Evolutionary conservation across 2,329 filamentous ascomycete species (phyloP).

Genomic region (Claviceps africana): DNA sequence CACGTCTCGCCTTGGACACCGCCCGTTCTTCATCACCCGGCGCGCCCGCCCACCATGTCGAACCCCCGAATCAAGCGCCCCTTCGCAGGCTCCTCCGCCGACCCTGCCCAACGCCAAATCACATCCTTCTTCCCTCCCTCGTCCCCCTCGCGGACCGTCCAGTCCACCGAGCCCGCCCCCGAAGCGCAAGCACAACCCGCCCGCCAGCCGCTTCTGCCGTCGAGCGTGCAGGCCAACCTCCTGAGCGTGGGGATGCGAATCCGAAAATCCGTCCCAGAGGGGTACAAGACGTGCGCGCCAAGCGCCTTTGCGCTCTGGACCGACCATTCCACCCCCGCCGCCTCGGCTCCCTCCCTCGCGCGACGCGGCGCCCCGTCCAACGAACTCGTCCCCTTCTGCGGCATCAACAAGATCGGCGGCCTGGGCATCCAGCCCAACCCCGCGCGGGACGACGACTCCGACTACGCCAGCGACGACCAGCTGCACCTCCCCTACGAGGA

Average conservation of each 20-base stretch:
- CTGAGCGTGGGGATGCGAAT: constrained; percentile 88
- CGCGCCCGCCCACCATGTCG: constrained; percentile 28
- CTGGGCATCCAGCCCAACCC: constrained; percentile 43
- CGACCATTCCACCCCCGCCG: constrained; percentile 13
- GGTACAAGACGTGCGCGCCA: constrained; percentile 62
- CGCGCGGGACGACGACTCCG: constrained; percentile 7
- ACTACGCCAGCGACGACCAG: constrained; percentile 13
- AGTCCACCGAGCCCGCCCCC: constrained; percentile 17
- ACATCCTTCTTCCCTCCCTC: constrained; percentile 43
- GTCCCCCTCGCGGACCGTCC: constrained; percentile 6
- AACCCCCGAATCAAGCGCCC: constrained; percentile 44
- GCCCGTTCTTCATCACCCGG: background rate
- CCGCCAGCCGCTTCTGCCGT: constrained; percentile 40
- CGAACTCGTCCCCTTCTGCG: constrained; percentile 70
- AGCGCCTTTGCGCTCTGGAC: constrained; percentile 39
- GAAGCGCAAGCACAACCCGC: constrained; percentile 1
- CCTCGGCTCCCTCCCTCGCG: background rate
- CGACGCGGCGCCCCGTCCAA: constrained; percentile 20
- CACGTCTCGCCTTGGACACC: background rate
- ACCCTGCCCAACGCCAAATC: constrained; percentile 47
- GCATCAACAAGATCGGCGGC: constrained; percentile 62
- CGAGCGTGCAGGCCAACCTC: constrained; percentile 64
- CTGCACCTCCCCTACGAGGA: constrained; percentile 19
- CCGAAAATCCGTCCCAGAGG: constrained; percentile 83
- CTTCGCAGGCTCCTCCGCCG: constrained; percentile 45